Percentiles rank a stretch among this genome's conserved stretches.
phyloP scores from a whole-genome alignment of 177 flowering plant species.

The Telopea speciosissima region DNA sequence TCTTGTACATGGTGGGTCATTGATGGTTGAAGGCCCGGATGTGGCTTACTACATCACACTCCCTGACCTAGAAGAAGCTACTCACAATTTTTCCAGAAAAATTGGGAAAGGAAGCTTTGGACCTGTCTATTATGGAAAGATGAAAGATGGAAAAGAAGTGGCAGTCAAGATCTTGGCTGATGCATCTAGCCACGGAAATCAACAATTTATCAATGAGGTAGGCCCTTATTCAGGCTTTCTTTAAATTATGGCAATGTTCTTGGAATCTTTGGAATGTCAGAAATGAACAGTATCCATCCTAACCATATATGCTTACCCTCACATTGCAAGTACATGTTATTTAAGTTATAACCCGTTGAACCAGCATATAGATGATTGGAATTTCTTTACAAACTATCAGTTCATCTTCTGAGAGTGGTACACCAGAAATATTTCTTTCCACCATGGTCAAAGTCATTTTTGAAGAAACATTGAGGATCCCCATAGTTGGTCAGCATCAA shows the following conservation, averaged over 20 bases:
- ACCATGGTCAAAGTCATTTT: too few species aligned
- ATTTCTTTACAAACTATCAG: too few species aligned
- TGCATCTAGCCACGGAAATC: slow-evolving; percentile 60
- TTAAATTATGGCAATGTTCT: neutral
- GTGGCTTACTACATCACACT: slow-evolving; percentile 50
- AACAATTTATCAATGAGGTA: slow-evolving; percentile 89
- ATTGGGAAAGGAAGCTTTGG: slow-evolving; percentile 96
- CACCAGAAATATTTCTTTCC: too few species aligned
- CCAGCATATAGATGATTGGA: too few species aligned
- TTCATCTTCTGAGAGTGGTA: too few species aligned
- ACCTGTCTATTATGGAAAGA: slow-evolving; percentile 80
- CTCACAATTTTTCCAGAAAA: slow-evolving; percentile 50
- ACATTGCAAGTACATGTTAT: too few species aligned
- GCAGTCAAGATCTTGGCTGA: slow-evolving; percentile 89
- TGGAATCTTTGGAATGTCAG: neutral
- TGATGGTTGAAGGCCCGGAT: slow-evolving; percentile 53
- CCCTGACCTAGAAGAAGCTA: slow-evolving; percentile 73
- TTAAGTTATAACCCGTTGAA: too few species aligned
- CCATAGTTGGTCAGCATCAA: too few species aligned
- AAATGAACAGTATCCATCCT: too few species aligned
- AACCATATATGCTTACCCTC: too few species aligned
- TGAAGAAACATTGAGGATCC: too few species aligned
- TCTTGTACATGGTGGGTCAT: slow-evolving; percentile 36
- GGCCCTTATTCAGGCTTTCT: too few species aligned
- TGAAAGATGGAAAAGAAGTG: slow-evolving; percentile 86